A percentile compares a stretch with the other conserved stretches of the same genome.
phyloP scores from a whole-genome alignment of 257 asterid species.

The Rehmannia glutinosa region DNA sequence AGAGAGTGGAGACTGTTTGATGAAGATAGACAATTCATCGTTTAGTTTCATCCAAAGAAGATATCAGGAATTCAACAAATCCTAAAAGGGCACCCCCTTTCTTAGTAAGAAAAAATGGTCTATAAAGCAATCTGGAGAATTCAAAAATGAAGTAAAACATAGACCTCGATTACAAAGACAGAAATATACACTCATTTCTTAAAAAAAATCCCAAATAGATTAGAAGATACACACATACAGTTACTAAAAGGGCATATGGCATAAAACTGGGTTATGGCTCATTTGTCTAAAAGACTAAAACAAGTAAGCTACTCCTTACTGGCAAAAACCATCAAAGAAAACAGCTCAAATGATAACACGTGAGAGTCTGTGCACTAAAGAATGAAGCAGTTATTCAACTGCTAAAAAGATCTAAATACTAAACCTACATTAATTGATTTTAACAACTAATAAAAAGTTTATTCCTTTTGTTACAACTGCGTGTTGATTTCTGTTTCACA shows the following conservation, averaged over 20 bases:
- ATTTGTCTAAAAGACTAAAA: neutral
- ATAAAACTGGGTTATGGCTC: neutral
- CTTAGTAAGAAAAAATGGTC: neutral
- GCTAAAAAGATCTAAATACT: slow-evolving; percentile 6
- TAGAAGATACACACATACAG: neutral
- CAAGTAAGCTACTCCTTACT: neutral
- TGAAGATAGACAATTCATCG: neutral
- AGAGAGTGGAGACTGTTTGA: neutral
- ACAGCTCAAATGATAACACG: neutral
- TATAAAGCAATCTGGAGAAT: neutral
- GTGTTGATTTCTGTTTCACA: too few species aligned
- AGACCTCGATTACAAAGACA: neutral
- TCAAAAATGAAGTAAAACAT: neutral
- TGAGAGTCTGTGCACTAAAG: neutral
- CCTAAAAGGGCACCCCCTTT: neutral
- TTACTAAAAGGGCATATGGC: neutral
- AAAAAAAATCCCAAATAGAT: neutral
- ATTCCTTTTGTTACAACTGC: too few species aligned
- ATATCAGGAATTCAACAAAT: neutral
- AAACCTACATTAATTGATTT: neutral
- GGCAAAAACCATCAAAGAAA: too few species aligned
- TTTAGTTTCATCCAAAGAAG: neutral
- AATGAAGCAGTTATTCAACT: neutral
- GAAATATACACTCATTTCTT: neutral
- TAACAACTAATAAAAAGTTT: neutral